Conservation (phyloP, 208 protist genomes). For the Eutreptiella sp. region DNA sequence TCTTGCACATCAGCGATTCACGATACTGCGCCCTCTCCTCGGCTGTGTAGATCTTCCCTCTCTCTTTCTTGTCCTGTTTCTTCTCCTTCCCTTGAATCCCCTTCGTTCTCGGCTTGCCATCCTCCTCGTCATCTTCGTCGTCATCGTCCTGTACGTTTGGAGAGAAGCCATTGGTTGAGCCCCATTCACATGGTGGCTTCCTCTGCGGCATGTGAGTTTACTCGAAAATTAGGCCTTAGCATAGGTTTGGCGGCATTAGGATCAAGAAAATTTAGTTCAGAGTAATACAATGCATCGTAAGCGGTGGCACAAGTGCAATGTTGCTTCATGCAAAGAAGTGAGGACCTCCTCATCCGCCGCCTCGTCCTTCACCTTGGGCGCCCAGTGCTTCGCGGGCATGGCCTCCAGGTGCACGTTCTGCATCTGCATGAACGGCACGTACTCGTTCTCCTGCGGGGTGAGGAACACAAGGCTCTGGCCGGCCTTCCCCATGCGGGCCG, state of each 20-base stretch:
- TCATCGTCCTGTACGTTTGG: too few species aligned
- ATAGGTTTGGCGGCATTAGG: too few species aligned
- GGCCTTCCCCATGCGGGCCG: slow-evolving; percentile 84
- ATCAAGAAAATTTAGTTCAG: too few species aligned
- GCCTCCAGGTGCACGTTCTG: slow-evolving; percentile 74
- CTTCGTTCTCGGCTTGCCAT: slow-evolving; percentile 23
- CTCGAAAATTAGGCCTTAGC: slow-evolving; percentile 24
- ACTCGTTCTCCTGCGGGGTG: slow-evolving; percentile 80
- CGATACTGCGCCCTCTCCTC: slow-evolving; percentile 55
- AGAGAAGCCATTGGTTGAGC: too few species aligned
- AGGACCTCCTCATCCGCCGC: slow-evolving; percentile 47
- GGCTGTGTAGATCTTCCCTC: slow-evolving; percentile 34
- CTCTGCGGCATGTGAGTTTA: too few species aligned
- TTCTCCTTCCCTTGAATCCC: slow-evolving; percentile 50
- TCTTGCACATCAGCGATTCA: slow-evolving; percentile 72
- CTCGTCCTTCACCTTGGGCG: slow-evolving; percentile 54
- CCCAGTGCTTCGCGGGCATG: slow-evolving; percentile 32
- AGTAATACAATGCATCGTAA: too few species aligned
- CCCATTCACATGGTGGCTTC: too few species aligned
- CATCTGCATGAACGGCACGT: slow-evolving; percentile 78
- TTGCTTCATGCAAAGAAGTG: too few species aligned
- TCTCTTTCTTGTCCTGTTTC: slow-evolving; percentile 40
- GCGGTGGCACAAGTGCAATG: too few species aligned
- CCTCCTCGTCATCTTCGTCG: slow-evolving; percentile 58
- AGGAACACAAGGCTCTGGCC: slow-evolving; percentile 86